Percentiles rank a stretch among this genome's conserved stretches.
phyloP scores from a whole-genome alignment of 148 eudicot species.

The Camellia sinensis region DNA sequence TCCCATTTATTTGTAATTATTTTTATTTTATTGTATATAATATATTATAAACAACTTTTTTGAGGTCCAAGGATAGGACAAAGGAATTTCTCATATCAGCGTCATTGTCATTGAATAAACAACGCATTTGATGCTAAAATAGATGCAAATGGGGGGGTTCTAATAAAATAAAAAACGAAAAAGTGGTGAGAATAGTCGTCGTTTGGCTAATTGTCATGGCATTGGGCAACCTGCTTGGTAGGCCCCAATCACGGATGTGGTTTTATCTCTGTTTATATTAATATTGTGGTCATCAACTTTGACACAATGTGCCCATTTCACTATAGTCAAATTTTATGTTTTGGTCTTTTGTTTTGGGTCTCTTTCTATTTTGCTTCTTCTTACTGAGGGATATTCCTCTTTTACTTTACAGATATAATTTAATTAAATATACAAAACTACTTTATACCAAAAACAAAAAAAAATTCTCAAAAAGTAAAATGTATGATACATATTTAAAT shows the following conservation, averaged over 20 bases:
- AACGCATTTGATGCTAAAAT: constrained; percentile 6
- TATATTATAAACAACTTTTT: background rate
- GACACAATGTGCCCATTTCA: constrained; percentile 18
- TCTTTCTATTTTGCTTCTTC: constrained; percentile 37
- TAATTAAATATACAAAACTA: background rate
- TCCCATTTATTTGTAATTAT: background rate
- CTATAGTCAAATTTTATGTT: constrained; percentile 2
- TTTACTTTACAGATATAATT: background rate
- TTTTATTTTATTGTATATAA: background rate
- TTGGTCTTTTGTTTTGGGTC: constrained; percentile 28
- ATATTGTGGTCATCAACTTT: constrained; percentile 21
- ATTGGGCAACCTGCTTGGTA: background rate
- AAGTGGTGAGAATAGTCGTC: constrained; percentile 19
- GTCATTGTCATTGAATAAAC: constrained; percentile 31
- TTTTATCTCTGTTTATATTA: background rate
- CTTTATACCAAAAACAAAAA: no score
- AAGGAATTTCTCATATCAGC: constrained; percentile 25
- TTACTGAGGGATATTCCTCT: constrained; percentile 34
- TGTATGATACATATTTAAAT: no score
- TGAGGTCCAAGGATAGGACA: constrained; percentile 17
- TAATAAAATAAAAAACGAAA: constrained; percentile 12
- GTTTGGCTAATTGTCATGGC: constrained; percentile 29
- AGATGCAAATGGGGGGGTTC: background rate
- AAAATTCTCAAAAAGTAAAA: no score
- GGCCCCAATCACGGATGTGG: constrained; percentile 27